phyloP scores from a whole-genome alignment of 163 green algal species.

The Prototheca cutis region DNA sequence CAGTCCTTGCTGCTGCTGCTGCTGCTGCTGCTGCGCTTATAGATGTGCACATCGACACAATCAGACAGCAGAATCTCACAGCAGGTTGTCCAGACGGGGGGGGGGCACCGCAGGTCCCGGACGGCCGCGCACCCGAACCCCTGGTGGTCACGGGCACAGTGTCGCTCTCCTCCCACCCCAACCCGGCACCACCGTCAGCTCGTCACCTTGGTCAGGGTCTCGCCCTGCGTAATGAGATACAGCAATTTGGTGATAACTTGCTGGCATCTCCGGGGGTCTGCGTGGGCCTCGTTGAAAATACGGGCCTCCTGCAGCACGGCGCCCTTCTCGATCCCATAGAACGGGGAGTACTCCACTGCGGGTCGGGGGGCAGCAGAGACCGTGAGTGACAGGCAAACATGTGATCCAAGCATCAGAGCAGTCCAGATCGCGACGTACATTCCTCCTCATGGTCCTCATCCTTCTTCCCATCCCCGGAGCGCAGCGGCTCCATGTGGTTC shows the following conservation, averaged over 20 bases:
- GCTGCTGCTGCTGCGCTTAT: too few species aligned
- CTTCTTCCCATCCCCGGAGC: conserved; percentile 59
- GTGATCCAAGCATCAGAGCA: neutral
- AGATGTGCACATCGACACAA: too few species aligned
- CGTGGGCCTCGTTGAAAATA: conserved; percentile 90
- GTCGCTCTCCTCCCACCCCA: neutral
- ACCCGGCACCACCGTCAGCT: neutral
- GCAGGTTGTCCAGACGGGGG: too few species aligned
- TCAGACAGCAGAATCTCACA: too few species aligned
- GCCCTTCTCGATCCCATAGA: conserved; percentile 99
- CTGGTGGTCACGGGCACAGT: too few species aligned
- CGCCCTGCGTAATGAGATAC: conserved; percentile 94
- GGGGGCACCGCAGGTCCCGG: too few species aligned
- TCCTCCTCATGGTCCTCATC: conserved; percentile 95
- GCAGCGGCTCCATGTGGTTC: conserved; percentile 69
- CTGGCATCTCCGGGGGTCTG: conserved; percentile 88
- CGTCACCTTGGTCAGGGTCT: conserved; percentile 94
- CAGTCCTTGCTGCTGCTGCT: too few species aligned
- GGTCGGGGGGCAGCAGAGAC: neutral
- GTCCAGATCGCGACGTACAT: conserved; percentile 44
- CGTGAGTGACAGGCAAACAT: too few species aligned
- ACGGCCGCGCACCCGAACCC: too few species aligned
- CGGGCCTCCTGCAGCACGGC: conserved; percentile 95
- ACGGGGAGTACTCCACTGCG: conserved; percentile 94
- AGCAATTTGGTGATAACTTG: conserved; percentile 99